These are phyloP conservation scores for Skeletonema grethae DNA, from an alignment of 108 stramenopile species.

Conservation along the genomic window DNA sequence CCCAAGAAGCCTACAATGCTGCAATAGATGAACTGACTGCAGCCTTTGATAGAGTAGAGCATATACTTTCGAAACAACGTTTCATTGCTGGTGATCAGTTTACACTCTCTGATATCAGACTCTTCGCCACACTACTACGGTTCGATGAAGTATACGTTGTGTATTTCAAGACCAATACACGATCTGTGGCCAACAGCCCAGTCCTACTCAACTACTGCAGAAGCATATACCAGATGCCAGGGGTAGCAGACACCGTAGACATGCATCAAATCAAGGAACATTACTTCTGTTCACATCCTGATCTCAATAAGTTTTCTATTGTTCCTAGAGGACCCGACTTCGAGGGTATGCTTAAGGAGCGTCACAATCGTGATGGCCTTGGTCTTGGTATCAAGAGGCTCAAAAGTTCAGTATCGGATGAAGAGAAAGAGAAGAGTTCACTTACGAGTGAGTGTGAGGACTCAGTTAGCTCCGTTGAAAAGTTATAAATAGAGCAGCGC, in stretches of 20 bases:
- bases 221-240: conserved; percentile 92
- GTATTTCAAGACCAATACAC: conserved; percentile 94
- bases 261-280: conserved; percentile 97
- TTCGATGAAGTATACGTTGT: conserved; percentile 93
- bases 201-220: conserved; percentile 88
- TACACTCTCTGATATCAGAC: conserved; percentile 95
- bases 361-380: conserved; percentile 51
- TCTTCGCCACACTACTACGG: conserved; percentile 92
- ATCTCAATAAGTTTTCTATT: conserved; percentile 85
- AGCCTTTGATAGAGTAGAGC: conserved; percentile 87
- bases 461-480: not conserved
- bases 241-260: conserved; percentile 86
- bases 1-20: conserved; percentile 90
- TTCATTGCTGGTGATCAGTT: conserved; percentile 81
- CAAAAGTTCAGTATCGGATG: not conserved
- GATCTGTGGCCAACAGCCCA: conserved; percentile 78
- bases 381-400: conserved; percentile 14
- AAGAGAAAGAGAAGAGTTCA: not conserved
- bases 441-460: not conserved
- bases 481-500: too few species aligned
- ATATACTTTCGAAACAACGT: conserved; percentile 72
- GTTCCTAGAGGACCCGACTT: conserved; percentile 79
- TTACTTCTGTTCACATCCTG: conserved; percentile 89
- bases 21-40: conserved; percentile 87
- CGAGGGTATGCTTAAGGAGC: conserved; percentile 58